A percentile compares a stretch with the other conserved stretches of the same genome.
Evolutionary conservation across 2,329 filamentous ascomycete species (phyloP).

Genomic region (Aciculosporium take): DNA sequence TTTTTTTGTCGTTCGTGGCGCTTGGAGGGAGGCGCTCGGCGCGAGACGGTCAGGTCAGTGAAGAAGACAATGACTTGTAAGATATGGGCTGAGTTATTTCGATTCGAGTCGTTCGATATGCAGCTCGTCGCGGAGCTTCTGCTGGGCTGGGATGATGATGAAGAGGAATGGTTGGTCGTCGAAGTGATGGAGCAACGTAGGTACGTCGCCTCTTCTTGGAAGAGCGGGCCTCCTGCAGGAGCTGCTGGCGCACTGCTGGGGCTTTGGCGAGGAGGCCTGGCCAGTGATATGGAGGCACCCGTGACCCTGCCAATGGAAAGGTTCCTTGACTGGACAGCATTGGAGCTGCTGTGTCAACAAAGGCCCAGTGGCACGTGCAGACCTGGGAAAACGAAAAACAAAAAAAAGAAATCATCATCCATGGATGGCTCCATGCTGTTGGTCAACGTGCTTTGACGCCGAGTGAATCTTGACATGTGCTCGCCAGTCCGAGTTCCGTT

Average conservation of each 20-base stretch:
- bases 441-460: too few relatives aligned
- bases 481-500: too few relatives aligned
- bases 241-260: conserved; percentile 5
- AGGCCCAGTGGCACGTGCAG: too few relatives aligned
- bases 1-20: neutral
- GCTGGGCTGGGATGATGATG: conserved; percentile 7
- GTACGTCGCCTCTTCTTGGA: conserved; percentile 19
- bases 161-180: conserved; percentile 10
- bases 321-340: too few relatives aligned
- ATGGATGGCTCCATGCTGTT: too few relatives aligned
- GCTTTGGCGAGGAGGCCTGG: conserved; percentile 3
- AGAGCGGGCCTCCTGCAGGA: conserved; percentile 4
- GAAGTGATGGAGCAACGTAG: conserved; percentile 12
- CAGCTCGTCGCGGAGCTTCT: conserved; percentile 5
- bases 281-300: too few relatives aligned
- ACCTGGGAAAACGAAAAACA: too few relatives aligned
- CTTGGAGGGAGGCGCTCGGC: conserved; percentile 1
- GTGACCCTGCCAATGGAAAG: too few relatives aligned
- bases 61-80: neutral
- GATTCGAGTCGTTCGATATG: neutral
- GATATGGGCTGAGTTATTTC: neutral
- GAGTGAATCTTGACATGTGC: too few relatives aligned
- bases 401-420: too few relatives aligned
- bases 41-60: neutral
- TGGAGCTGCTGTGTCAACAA: too few relatives aligned